Evolutionary conservation across 2,329 filamentous ascomycete genomes (phyloP).

Genomic region (Phoma sp.): DNA sequence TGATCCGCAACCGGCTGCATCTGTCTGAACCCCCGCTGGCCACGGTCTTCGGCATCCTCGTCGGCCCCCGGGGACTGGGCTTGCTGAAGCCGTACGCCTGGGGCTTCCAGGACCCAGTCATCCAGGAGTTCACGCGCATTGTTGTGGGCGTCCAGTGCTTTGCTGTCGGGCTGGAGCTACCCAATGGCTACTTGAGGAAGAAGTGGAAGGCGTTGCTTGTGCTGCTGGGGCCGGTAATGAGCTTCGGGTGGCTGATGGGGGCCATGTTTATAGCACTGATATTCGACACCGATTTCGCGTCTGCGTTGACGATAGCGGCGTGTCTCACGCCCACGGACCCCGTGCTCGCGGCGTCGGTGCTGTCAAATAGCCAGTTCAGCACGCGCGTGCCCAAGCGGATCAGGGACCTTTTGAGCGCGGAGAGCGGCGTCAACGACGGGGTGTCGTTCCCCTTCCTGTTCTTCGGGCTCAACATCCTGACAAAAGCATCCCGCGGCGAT

Average conservation of each 20-base stretch:
- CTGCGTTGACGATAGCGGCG: slow-evolving; percentile 59
- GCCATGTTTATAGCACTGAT: slow-evolving; percentile 55
- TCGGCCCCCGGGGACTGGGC: slow-evolving; percentile 50
- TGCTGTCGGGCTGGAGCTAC: slow-evolving; percentile 47
- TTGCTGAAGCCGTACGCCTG: slow-evolving; percentile 51
- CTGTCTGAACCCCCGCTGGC: slow-evolving; percentile 57
- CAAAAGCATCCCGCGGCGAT: slow-evolving; percentile 44
- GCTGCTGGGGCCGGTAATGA: slow-evolving; percentile 60
- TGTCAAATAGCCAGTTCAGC: slow-evolving; percentile 61
- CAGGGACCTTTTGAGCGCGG: slow-evolving; percentile 59
- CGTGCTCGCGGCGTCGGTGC: slow-evolving; percentile 60
- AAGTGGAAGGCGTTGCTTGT: slow-evolving; percentile 60
- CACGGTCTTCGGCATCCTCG: slow-evolving; percentile 52
- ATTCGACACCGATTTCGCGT: slow-evolving; percentile 54
- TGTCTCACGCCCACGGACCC: slow-evolving; percentile 65
- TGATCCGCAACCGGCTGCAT: slow-evolving; percentile 56
- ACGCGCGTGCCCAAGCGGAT: slow-evolving; percentile 58
- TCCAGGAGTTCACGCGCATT: slow-evolving; percentile 52
- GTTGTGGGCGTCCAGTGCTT: slow-evolving; percentile 54
- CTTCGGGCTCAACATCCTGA: slow-evolving; percentile 56
- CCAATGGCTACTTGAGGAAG: slow-evolving; percentile 54
- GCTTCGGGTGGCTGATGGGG: slow-evolving; percentile 56
- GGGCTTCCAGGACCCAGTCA: slow-evolving; percentile 50
- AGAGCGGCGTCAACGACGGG: slow-evolving; percentile 63
- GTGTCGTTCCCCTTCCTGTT: slow-evolving; percentile 64